A percentile compares a stretch with the other conserved stretches of the same genome.
Conservation (phyloP, 2,329 filamentous ascomycete species). For the Talaromyces marneffei region DNA sequence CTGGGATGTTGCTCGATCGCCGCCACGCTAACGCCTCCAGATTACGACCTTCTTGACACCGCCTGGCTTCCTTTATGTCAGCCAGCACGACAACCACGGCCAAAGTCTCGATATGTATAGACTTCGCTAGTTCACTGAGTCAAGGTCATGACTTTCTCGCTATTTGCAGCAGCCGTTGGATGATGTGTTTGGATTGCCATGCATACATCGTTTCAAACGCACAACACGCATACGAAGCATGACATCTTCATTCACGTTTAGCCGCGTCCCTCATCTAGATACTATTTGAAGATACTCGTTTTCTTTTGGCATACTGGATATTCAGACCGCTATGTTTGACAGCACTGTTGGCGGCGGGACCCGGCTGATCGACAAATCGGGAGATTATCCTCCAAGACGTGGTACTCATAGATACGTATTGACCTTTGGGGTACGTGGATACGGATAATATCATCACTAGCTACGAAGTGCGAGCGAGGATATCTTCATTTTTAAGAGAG, state of each 20-base stretch:
- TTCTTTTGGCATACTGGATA: not conserved
- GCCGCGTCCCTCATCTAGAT: not conserved
- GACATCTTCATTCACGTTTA: not conserved
- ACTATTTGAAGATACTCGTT: not conserved
- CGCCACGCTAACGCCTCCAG: not conserved
- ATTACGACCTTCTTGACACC: not conserved
- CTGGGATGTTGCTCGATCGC: not conserved
- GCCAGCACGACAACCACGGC: not conserved
- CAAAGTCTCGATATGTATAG: not conserved
- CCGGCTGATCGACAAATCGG: conserved; percentile 3
- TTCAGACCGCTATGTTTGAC: not conserved
- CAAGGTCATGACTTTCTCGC: not conserved
- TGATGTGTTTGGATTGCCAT: not conserved
- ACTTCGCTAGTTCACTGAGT: not conserved
- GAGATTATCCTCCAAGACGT: not conserved
- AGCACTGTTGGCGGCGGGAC: not conserved
- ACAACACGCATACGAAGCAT: conserved; percentile 8
- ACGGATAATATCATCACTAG: not conserved
- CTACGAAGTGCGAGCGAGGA: not conserved
- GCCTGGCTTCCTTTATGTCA: not conserved
- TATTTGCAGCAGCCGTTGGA: not conserved
- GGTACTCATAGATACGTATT: not conserved
- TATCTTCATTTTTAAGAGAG: not conserved
- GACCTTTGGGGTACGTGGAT: not conserved
- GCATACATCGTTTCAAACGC: not conserved